Base-by-base conservation (phyloP, 331 rosid species). In the Saraca asoca region DNA sequence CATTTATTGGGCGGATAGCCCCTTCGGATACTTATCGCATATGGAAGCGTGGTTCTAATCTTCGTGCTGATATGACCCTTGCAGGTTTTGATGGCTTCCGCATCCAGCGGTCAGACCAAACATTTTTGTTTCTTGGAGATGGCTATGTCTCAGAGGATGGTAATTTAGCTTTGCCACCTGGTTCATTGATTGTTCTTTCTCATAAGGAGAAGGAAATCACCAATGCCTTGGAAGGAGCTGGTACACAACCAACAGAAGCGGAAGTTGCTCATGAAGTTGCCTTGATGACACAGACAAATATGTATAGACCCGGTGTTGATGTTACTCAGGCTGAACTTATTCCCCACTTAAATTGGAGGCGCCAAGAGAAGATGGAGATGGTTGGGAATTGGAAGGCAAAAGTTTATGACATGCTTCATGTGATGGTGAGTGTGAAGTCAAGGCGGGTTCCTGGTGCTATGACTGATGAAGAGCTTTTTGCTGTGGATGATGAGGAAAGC, bases 81-180 rank as follows among this genome's bases (percentile, higher is more conserved):
- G 97, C 99, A 75, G 99, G 99, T 75, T 94, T 94, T 72, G 99
- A 94, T 72, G 99, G 99, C 60, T 79, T 94, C 45, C 96, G 92
- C 62, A 88, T 94, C 80, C 99, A 94, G 55, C 81, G 99, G 31
- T 90, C 99, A 4, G 97, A 94, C 79, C 97, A 94, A 46, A 83
- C 99, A 14, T 90, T 88, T 79, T 76, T 94, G 85, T 94, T 94
- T 82, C 95, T 94, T 39, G 99, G 99, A 62, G 99, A 90, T 66
- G 99, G 99, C 60, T 85, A 88, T 78, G 45, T 82, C 68, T 82
- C 97, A 20, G 97, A 90, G 77, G 95, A 90, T 66, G 80, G 89
- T 67, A 86, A 86, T 68, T 56, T 88, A 60, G 85, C 69, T 60
- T 45, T 94, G 59, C 51, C 89, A 9, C 95, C 87, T 2, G 99